Conservation (phyloP, 2,329 filamentous ascomycete genomes). For the Didymella segeticola region DNA sequence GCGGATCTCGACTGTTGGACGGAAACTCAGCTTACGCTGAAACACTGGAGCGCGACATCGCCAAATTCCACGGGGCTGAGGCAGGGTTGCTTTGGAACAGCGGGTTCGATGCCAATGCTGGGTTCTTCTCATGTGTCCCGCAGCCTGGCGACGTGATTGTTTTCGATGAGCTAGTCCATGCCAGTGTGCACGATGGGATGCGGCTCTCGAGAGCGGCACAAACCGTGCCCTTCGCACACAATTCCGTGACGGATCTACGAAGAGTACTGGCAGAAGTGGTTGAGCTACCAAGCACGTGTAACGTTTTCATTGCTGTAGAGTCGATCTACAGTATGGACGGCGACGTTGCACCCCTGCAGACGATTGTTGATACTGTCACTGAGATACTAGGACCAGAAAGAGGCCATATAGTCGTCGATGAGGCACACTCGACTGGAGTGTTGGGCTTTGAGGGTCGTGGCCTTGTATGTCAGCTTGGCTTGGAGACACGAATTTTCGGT, state of each 20-base stretch:
- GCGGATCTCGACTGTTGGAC: slow-evolving; percentile 69
- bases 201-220: slow-evolving; percentile 63
- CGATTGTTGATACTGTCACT: slow-evolving; percentile 66
- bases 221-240: slow-evolving; percentile 64
- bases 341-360: slow-evolving; percentile 69
- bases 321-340: slow-evolving; percentile 81
- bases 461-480: slow-evolving; percentile 58
- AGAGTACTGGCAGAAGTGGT: slow-evolving; percentile 51
- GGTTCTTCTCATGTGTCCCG: slow-evolving; percentile 56
- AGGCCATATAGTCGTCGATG: slow-evolving; percentile 69
- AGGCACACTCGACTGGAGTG: slow-evolving; percentile 71
- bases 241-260: slow-evolving; percentile 52
- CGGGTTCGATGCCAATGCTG: slow-evolving; percentile 58
- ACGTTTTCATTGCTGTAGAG: slow-evolving; percentile 45
- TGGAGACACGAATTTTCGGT: slow-evolving; percentile 64
- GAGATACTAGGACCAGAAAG: slow-evolving; percentile 63
- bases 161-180: slow-evolving; percentile 76
- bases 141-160: slow-evolving; percentile 62
- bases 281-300: slow-evolving; percentile 23
- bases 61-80: slow-evolving; percentile 65
- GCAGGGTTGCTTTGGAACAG: slow-evolving; percentile 67
- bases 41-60: slow-evolving; percentile 64
- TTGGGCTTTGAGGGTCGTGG: slow-evolving; percentile 64
- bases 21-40: slow-evolving; percentile 69
- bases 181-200: slow-evolving; percentile 79